Base-by-base conservation (phyloP, 345 rosid species). In the Acer saccharum region DNA sequence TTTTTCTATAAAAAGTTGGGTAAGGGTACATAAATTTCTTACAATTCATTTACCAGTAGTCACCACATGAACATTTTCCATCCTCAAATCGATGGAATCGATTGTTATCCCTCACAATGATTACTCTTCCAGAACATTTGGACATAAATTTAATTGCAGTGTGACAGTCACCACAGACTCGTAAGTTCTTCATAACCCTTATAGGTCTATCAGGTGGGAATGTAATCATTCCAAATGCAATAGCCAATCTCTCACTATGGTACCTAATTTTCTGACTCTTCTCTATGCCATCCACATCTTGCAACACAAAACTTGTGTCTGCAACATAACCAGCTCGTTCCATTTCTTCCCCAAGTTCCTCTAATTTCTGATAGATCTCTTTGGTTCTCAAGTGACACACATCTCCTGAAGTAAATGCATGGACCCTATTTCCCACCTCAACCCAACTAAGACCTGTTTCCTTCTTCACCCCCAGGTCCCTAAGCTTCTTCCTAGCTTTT, bases 361-460 rank as follows among this genome's bases (percentile, higher is more conserved):
- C 90, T 69, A 95, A 84, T 80, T 92, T 95, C 82, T 74, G 79
- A 71, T 90, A 90, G n/a, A 95, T 95, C 79, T 93, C 90, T 8
- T 83, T 80, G 48, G 85, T 78, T 83, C 72, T 88, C 44, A 79
- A 78, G 7, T 93, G 96, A 6, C 79, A 78, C 79, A 86, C 85
- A 52, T 95, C 99, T 54, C 92, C 95, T n/a, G 98, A 86, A 74
- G 89, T 88, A 87, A 95, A 93, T 43, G 90, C 88, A 80, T 95
- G 98, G 81, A 95, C 89, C 78, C 73, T 92, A 76, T 88, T 95
- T 72, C 92, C 96, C 65, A 90, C 96, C 84, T 95, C 97, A 50
- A 95, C 93, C 98, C 99, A 95, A 68, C 99, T 93, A 80, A 93
- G 83, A 20, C 92, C 98, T 18, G 97, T 92, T 79, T 92, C 98